Evolutionary conservation across 768 basidiomycete genomes (phyloP).

Genomic region (Mycena floridula): DNA sequence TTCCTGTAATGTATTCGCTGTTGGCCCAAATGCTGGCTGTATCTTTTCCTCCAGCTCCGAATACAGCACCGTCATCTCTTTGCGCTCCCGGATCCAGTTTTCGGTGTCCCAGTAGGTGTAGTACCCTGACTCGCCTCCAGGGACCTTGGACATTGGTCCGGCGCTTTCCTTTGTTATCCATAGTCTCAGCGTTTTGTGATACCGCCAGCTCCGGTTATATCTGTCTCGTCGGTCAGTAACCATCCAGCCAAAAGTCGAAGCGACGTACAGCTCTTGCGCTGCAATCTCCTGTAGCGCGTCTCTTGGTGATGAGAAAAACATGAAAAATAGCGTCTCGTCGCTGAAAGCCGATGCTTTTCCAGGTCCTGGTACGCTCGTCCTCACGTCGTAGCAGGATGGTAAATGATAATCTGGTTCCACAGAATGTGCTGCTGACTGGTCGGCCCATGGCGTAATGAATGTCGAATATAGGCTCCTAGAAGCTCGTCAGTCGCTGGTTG

Average conservation of each 20-base stretch:
- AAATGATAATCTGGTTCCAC: constrained; percentile 92
- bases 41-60: constrained; percentile 72
- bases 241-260: no score
- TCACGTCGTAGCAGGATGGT: constrained; percentile 80
- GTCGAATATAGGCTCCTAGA: constrained; percentile 85
- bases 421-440: constrained; percentile 76
- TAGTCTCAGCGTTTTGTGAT: constrained; percentile 85
- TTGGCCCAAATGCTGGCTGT: constrained; percentile 48
- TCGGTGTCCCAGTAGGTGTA: constrained; percentile 91
- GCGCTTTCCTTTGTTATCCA: constrained; percentile 87
- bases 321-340: constrained; percentile 96
- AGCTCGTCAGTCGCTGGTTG: not conserved
- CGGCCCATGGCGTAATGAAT: constrained; percentile 96
- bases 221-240: constrained; percentile 38
- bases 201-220: constrained; percentile 93
- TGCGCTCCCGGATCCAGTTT: constrained; percentile 70
- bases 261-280: constrained; percentile 86
- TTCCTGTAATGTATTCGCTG: not conserved
- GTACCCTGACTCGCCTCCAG: constrained; percentile 78
- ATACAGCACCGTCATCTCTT: constrained; percentile 72
- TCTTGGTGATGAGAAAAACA: constrained; percentile 92
- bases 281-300: constrained; percentile 93
- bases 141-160: constrained; percentile 70
- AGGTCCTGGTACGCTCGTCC: constrained; percentile 79
- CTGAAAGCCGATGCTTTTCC: constrained; percentile 79